Base-by-base conservation (phyloP, 129 eudicot species). In the Kitagawia praeruptora region DNA sequence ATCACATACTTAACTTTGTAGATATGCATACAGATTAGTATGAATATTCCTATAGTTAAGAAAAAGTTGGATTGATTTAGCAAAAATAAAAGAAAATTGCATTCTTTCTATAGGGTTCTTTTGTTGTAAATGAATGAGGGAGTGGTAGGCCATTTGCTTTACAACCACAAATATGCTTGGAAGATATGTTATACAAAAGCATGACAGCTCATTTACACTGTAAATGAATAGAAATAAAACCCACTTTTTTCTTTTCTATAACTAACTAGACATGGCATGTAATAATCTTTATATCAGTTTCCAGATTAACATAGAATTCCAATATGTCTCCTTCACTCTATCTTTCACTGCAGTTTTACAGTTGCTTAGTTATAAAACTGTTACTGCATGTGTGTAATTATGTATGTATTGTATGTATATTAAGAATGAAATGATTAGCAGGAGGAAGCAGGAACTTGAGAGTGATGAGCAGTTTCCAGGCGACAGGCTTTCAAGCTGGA, bases 391-490 rank as follows among this genome's bases (percentile, higher is more conserved):
- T 67, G 42, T 67, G 2, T 23, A 6, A n/a, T 0, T 67, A 23
- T 34, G 16, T 61, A 56, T 19, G 27, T 56, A 8, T 6, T 6
- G 13, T 53, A 54, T 18, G 47, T 11, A 14, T 44, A 44, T 44
- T 1, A 46, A n/a, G 38, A 61, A 76, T 77, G 61, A 64, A 78
- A 51, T 44, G 77, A 80, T 80, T 13, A 84, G 89, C 83, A 51
- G 87, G 84, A 77, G 84, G 85, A 70, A 88, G 95, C 75, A 91
- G 96, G 86, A 91, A 74, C 86, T 80, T 88, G 67, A 89, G 97
- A 87, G 90, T 87, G 73, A 84, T 89, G 90, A 84, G 83, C 66
- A 78, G 81, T 34, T 77, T 89, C 75, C 86, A 86, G 83, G 85
- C 87, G 58, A 77, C 81, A 78, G 92, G 93, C 38, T 87, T 87